Conservation (phyloP, 768 basidiomycete genomes). For the Suillus alpinus region DNA sequence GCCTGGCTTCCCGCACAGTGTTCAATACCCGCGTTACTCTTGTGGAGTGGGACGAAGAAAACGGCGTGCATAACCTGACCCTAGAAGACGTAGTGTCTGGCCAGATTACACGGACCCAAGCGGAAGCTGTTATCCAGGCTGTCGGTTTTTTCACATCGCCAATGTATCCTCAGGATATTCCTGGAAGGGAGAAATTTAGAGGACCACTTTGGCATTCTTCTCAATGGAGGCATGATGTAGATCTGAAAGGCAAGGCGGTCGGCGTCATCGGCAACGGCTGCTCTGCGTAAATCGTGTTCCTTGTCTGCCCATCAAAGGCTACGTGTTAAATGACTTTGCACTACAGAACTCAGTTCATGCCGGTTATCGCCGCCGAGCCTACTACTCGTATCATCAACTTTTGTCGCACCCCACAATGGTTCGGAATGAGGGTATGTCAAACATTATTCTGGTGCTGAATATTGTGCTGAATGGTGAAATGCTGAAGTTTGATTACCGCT, state of each 20-base stretch:
- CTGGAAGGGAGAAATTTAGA: conserved; percentile 43
- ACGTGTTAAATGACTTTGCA: conserved; percentile 20
- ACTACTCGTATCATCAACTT: conserved; percentile 55
- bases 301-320: conserved; percentile 8
- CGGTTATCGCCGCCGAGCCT: conserved; percentile 47
- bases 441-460: background rate
- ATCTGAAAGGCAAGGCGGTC: conserved; percentile 49
- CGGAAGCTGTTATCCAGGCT: conserved; percentile 48
- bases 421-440: conserved; percentile 42
- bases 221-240: conserved; percentile 52
- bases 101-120: conserved; percentile 33
- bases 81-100: conserved; percentile 38
- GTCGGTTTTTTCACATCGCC: conserved; percentile 50
- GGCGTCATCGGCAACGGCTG: conserved; percentile 66
- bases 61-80: conserved; percentile 40
- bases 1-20: conserved; percentile 37
- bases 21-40: conserved; percentile 39
- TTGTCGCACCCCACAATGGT: conserved; percentile 61
- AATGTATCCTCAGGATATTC: conserved; percentile 42
- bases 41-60: conserved; percentile 45
- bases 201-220: conserved; percentile 57
- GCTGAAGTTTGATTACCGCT: conserved; percentile 38
- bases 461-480: background rate
- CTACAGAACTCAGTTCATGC: conserved; percentile 57
- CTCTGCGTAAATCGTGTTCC: conserved; percentile 43